A percentile compares a stretch with the other conserved stretches of the same genome.
Evolutionary conservation across 192 early-diverging fungal species (phyloP).

Genomic region (Dissophora ornata): DNA sequence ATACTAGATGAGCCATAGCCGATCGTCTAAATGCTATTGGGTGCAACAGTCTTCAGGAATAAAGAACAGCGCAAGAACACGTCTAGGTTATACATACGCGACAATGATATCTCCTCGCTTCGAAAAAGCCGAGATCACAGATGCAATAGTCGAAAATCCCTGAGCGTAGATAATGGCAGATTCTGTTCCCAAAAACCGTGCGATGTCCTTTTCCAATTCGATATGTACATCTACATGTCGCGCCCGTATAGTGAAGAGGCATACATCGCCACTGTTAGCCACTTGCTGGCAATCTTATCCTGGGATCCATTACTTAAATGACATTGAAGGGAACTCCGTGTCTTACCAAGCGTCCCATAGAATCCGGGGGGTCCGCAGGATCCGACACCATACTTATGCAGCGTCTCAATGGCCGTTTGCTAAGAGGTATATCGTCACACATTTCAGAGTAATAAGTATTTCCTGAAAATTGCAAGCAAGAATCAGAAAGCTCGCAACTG

Average conservation of each 20-base stretch:
- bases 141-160: slow-evolving; percentile 90
- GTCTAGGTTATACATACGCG: slow-evolving; percentile 72
- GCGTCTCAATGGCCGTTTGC: slow-evolving; percentile 84
- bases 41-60: background rate
- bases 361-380: slow-evolving; percentile 96
- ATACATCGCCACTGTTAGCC: background rate
- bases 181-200: slow-evolving; percentile 84
- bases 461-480: too few species aligned
- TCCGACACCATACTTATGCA: slow-evolving; percentile 95
- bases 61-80: too few species aligned
- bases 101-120: slow-evolving; percentile 97
- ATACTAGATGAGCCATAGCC: background rate
- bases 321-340: background rate
- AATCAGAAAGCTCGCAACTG: too few species aligned
- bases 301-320: too few species aligned
- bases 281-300: background rate
- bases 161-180: slow-evolving; percentile 94
- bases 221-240: slow-evolving; percentile 86
- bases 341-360: slow-evolving; percentile 80
- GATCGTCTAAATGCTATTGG: background rate
- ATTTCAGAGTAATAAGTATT: too few species aligned
- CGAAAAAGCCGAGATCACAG: slow-evolving; percentile 94
- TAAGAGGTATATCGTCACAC: slow-evolving; percentile 4
- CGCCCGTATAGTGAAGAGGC: too few species aligned
- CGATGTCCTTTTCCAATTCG: slow-evolving; percentile 87